Evolutionary conservation across 2,329 filamentous ascomycete species (phyloP), one percentile per base, ranked within the genome.

Genomic region (Grosmannia serpens): DNA sequence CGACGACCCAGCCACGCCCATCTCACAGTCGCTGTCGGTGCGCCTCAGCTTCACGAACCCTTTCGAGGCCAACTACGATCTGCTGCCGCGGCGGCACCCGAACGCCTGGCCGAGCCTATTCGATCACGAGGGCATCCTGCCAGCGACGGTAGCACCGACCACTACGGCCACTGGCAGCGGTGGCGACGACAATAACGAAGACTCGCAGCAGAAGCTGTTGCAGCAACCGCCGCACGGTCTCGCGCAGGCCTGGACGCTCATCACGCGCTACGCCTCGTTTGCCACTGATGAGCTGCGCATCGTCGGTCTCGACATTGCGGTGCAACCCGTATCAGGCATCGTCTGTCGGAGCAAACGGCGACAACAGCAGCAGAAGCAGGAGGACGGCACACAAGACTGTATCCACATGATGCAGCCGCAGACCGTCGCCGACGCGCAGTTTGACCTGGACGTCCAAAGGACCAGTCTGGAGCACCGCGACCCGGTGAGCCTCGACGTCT

Each of bases 91-190:
- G 11, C 76, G 96, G 4, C 87, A 96, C 69, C 71, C 80, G 0
- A 85, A 87, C 54, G 77, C 83, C 2, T 99, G 94, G 92, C 91
- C 94, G 1, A 91, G 86, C 68, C 85, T 95, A 65, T 99, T 97
- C 70, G 79, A 84, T 56, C 75, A 81, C 22, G 79, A 84, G 26
- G 74, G 73, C 17, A 66, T 82, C 62, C 64, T 7, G 70, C 73
- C 13, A 65, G 69, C 13, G 56, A 17, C 11, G 52, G 47, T 8
- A 13, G 2, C 8, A 24, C 6, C 22, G 8, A 20, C 17, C n/a
- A n/a, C n/a, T n/a, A n/a, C n/a, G n/a, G n/a, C n/a, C n/a, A n/a
- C n/a, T 38, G 35, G 35, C 35, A 8, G 29, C 5, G 29, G 5
- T 15, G 46, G 20, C n/a, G 46, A 49, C 5, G 10, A 6, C 15